Conservation (phyloP, 768 basidiomycete genomes). For the Cantharellus anzutake region DNA sequence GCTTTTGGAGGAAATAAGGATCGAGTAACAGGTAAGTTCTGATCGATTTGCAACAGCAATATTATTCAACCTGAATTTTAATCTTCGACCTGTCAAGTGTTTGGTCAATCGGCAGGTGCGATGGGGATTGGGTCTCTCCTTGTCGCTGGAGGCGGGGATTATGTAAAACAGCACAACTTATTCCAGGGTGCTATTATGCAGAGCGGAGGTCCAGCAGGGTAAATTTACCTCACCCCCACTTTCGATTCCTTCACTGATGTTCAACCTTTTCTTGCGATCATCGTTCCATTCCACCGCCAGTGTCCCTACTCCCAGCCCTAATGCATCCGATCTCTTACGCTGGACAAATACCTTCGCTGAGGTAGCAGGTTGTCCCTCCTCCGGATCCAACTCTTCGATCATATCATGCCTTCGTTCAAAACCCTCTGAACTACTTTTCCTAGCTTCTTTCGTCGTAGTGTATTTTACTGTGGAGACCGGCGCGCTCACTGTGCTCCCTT, state of each 20-base stretch:
- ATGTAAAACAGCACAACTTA: neutral
- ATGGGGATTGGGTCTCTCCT: neutral
- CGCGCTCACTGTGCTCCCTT: neutral
- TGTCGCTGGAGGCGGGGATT: neutral
- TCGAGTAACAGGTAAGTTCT: neutral
- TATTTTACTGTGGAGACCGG: neutral
- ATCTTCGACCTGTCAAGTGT: neutral
- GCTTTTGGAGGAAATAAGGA: slow-evolving; percentile 2
- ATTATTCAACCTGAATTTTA: neutral
- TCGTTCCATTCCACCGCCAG: neutral
- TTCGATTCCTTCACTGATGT: neutral
- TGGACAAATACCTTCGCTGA: neutral
- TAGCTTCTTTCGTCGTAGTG: neutral
- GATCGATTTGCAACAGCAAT: neutral
- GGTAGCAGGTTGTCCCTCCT: neutral
- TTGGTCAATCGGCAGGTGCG: neutral
- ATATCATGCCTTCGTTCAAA: neutral
- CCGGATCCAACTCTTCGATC: neutral
- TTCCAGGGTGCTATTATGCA: neutral
- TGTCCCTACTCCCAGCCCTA: neutral
- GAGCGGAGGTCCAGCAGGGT: neutral
- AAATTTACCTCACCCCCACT: neutral
- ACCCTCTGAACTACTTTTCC: neutral
- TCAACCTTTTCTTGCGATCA: neutral
- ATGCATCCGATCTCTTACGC: too few species aligned